phyloP scores from a whole-genome alignment of 2,329 filamentous ascomycete genomes.

The Ceratocystis papillata region DNA sequence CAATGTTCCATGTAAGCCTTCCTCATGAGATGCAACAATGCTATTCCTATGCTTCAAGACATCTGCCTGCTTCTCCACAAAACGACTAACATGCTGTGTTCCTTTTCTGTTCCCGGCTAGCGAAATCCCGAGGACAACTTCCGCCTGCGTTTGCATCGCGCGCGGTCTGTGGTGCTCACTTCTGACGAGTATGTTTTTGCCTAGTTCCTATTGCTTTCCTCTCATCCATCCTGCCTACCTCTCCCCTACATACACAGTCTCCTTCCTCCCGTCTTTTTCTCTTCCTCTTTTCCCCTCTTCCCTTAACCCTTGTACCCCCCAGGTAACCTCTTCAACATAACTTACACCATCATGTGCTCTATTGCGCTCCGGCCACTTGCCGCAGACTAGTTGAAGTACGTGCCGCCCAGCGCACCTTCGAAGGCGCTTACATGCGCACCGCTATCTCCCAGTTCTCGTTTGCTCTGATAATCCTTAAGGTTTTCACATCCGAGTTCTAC shows the following conservation, averaged over 20 bases:
- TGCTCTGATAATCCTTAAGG: slow-evolving; percentile 84
- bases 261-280: background rate
- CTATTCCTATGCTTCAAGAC: background rate
- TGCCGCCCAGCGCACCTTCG: slow-evolving; percentile 89
- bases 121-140: slow-evolving; percentile 62
- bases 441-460: slow-evolving; percentile 93
- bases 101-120: slow-evolving; percentile 30
- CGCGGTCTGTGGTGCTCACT: slow-evolving; percentile 71
- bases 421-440: slow-evolving; percentile 92
- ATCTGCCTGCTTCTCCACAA: background rate
- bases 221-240: background rate
- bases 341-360: no score
- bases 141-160: slow-evolving; percentile 70
- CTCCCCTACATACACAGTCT: background rate
- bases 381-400: slow-evolving; percentile 76
- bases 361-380: no score
- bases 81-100: background rate
- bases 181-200: slow-evolving; percentile 51
- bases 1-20: slow-evolving; percentile 22
- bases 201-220: background rate
- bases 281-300: background rate
- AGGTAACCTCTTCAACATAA: no score
- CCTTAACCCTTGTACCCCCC: background rate
- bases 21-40: slow-evolving; percentile 25
- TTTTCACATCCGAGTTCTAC: slow-evolving; percentile 96